Evolutionary conservation across 805 yeast genomes (phyloP), one percentile per base, ranked within the genome.

Genomic region (Starmerella apis): DNA sequence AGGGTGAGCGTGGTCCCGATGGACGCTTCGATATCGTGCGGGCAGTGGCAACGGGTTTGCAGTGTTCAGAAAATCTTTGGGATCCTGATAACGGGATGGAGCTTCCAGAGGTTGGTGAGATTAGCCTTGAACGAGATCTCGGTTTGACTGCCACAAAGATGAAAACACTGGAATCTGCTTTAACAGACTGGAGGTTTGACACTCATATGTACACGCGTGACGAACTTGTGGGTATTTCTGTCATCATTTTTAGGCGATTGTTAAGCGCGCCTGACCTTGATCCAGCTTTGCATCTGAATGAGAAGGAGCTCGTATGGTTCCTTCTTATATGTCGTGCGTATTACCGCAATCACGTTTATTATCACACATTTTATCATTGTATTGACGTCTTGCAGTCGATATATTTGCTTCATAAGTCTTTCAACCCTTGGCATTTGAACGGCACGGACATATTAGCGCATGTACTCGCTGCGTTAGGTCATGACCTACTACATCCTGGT

Each of bases 401-500:
- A 81, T 83, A 68, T 81, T 74, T 63, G 19, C 46, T 52, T 6
- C 30, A 24, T 20, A 37, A 43, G 19, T 18, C 31, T 25, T 30
- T 27, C 35, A 20, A 37, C 30, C 30, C 41, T 18, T 46, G 51
- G 52, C 23, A 36, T 5, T 37, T 46, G 18, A 4, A n/a, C 18
- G 72, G 67, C 49, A 59, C 63, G 27, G 81, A 81, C 57, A 71
- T 74, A 2, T 67, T 83, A 43, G 76, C 83, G 1, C 66, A 86
- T 24, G 72, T 85, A 30, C 69, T 88, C 11, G 84, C 95, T 0
- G 92, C 95, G 1, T 68, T 88, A 38, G 97, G 97, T 47, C 98
- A 92, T 68, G 98, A 92, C 65, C 79, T 85, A 28, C 95, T 96
- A 20, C 98, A 92, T 65, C 97, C 97, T 0, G 98, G 97, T 1